Conservation (phyloP, 495 filamentous ascomycete genomes). For the Letharia columbiana region DNA sequence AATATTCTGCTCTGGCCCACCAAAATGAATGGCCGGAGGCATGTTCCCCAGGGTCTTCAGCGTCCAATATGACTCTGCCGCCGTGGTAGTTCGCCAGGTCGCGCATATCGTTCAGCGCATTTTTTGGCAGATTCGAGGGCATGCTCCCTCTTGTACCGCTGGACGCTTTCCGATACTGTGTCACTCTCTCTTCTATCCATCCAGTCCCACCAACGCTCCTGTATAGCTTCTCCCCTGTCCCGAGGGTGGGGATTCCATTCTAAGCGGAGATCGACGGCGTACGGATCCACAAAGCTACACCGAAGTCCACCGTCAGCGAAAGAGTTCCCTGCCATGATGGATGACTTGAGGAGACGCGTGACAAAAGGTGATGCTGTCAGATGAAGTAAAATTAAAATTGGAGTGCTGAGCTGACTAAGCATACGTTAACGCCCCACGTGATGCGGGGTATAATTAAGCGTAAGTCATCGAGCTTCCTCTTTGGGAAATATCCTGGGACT, state of each 20-base stretch:
- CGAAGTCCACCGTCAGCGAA: background rate
- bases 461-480: conserved; percentile 15
- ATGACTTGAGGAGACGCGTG: background rate
- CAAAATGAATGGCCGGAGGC: background rate
- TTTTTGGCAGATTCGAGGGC: background rate
- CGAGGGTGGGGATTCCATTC: background rate
- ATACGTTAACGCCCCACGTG: background rate
- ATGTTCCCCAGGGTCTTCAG: background rate
- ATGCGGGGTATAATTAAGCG: background rate
- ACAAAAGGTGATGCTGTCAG: background rate
- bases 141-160: background rate
- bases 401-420: background rate
- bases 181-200: background rate
- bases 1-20: background rate
- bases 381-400: background rate
- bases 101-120: background rate
- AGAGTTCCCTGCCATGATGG: background rate
- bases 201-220: background rate
- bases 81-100: background rate
- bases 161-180: background rate
- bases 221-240: conserved; percentile 1
- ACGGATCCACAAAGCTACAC: background rate
- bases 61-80: background rate
- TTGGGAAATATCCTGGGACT: background rate
- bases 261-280: background rate